phyloP scores from a whole-genome alignment of 169 alveolate genomes.

The Plasmodium ovale region DNA sequence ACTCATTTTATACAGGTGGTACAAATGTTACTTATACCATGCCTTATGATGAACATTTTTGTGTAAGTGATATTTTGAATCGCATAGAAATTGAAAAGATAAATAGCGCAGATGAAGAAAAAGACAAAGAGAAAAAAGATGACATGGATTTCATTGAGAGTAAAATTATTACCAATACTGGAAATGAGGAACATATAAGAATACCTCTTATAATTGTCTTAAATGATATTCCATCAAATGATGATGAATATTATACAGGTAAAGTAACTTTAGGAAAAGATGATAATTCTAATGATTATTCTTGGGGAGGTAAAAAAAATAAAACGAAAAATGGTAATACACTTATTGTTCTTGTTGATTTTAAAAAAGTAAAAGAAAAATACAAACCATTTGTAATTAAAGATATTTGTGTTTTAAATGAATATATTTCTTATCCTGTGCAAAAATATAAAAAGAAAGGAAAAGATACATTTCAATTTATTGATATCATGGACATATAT shows the following conservation, averaged over 20 bases:
- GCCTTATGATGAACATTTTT: constrained; percentile 50
- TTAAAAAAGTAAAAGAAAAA: constrained; percentile 48
- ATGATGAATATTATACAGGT: neutral
- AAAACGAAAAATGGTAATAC: constrained; percentile 5
- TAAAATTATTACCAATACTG: neutral
- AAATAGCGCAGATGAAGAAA: neutral
- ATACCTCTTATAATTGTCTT: constrained; percentile 36
- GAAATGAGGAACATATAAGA: constrained; percentile 9
- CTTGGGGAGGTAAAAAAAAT: neutral
- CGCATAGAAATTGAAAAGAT: constrained; percentile 22
- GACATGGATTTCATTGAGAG: neutral
- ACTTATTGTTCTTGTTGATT: constrained; percentile 43
- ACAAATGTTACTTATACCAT: constrained; percentile 33
- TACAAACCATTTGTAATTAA: constrained; percentile 42
- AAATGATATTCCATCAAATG: neutral
- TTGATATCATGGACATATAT: constrained; percentile 48
- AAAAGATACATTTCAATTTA: constrained; percentile 16
- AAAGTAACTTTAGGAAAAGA: neutral
- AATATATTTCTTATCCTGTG: neutral
- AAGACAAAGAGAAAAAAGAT: neutral
- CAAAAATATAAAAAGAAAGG: constrained; percentile 7
- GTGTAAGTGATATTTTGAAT: constrained; percentile 26
- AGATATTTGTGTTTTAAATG: constrained; percentile 33
- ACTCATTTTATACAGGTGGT: constrained; percentile 20
- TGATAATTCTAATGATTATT: neutral